Evolutionary conservation across 2,329 filamentous ascomycete species (phyloP), one percentile per base, ranked within the genome.

Genomic region (Nakataea oryzae): DNA sequence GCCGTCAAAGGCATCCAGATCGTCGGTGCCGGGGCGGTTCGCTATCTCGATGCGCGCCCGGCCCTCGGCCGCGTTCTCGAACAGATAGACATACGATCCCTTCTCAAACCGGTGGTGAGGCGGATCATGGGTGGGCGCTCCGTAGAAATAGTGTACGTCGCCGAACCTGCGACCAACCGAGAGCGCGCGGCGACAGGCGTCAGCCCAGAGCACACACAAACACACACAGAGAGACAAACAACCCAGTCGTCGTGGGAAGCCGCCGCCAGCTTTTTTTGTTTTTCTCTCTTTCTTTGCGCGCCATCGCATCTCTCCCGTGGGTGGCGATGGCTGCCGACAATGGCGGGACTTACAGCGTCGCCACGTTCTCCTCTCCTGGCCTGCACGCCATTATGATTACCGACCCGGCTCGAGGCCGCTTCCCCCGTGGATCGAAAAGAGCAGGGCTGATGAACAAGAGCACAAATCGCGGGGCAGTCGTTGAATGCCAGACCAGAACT

Each of bases 41-140:
- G 89, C 89, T 65, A 93, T 78, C 74, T 93, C 90, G 66, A 93
- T 77, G 67, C 89, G 86, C 65, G 87, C 87, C 64, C 84, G 81
- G 64, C 85, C 80, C 67, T 87, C 83, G 64, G 78, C 78, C 14
- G 88, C 82, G 70, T 90, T 88, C 73, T 92, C 87, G 72, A 91
- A 92, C 7, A 93, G 78, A 70, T 93, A 93, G 63, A 93, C 82
- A 72, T 93, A 93, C 9, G 88, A 92, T 58, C 86, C 83, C 72
- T 89, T 89, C 73, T 91, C 87, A 73, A 93, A 93, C 60, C 89
- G 86, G 73, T 93, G 88, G 72, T 93, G 90, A n/a, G 81, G 84
- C 32, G 89, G 89, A 62, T 81, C 85, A 62, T 81, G 78, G 7
- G 80, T 79, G 2, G 87, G 86, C n/a, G 86, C 81, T 29, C 83